Evolutionary conservation across 257 asterid species (phyloP), one percentile per base, ranked within the genome.

Genomic region (Thymus mandschuricus): DNA sequence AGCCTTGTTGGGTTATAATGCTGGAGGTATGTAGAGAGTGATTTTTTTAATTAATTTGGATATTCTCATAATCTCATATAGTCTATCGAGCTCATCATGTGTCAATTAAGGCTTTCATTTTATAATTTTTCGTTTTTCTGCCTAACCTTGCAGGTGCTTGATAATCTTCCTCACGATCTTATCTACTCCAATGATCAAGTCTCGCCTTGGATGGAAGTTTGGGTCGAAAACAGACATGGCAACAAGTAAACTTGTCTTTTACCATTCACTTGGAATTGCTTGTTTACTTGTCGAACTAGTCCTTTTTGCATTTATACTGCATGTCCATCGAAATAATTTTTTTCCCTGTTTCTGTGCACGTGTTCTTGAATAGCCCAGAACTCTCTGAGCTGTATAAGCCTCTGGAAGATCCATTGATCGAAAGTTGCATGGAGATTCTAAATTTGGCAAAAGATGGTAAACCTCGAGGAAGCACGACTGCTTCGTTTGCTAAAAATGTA

Each of bases 1-100:
- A 92, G 75, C 97, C 98, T 68, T 95, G 99, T 74, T 95, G 99
- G 99, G 97, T 95, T 75, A 92, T 95, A 71, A 92, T 92, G 98
- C 64, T 95, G 61, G 99, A 95, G 99, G 99, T 94, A 83, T 76
- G 57, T 49, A 29, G 27, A 46, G 67, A 65, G 49, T 35, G 12
- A 30, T 73, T 8, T 70, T 3, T 2, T 71, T 62, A 51, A 65
- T 50, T 34, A 28, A 30, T 28, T 35, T n/a, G 48, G 13, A 21
- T 31, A 65, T 56, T 66, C 63, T 59, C 28, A 35, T 55, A 72
- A 73, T 63, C 57, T 71, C 59, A 15, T 68, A 68, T 64, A 34
- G 27, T 58, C 43, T 28, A 21, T 21, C 48, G 64, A 59, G 52
- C 28, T 54, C 10, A 67, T 48, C 60, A 38, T 64, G 52, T 64